Evolutionary conservation across 139 green algal species (phyloP), one percentile per base, ranked within the genome.

Genomic region (Chlamydomonas sp.): DNA sequence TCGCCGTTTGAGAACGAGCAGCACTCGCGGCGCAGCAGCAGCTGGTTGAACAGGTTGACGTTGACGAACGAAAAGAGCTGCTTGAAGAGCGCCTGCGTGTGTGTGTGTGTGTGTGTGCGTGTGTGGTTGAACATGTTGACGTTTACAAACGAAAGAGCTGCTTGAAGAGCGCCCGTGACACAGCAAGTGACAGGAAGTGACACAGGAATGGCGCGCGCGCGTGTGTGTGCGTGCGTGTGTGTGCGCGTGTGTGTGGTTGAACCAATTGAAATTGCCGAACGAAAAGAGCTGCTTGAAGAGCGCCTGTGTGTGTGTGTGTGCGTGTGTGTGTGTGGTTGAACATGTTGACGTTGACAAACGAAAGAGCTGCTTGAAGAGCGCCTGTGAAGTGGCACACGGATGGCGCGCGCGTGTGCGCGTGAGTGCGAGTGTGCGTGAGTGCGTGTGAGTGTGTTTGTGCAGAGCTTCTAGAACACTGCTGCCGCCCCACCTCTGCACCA

Each of bases 1-100:
- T 99, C 95, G 30, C 95, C 95, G 74, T 99, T 99, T 85, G 77
- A 90, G 86, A 99, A 99, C 31, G 90, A 97, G 88, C 95, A 99
- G 93, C 95, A 99, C 83, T 99, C 95, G 16, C 93, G 88, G 5
- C 95, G 85, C 77, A 99, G 89, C 84, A 99, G 87, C 79, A 99
- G 84, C 84, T 96, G 89, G 89, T 99, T 99, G 88, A 99, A 99
- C 13, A 99, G 33, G 59, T 66, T 66, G 16, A 66, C 59, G 33
- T 66, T 66, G 10, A 66, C 26, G 29, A 66, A 66, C 31, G 47
- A 67, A 49, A 79, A 79, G 30, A 79, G 73, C 67, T 79, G 73
- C 67, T 67, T 71, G 67, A 74, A 79, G 28, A 70, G 64, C 38
- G 64, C 64, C 64, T 70, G 62, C 8, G 59, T 39, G 26, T 4